A percentile compares a stretch with the other conserved stretches of the same genome.
These are phyloP conservation scores for Solanum hybrid DNA, from an alignment of 305 asterid species.

Conservation along the genomic window DNA sequence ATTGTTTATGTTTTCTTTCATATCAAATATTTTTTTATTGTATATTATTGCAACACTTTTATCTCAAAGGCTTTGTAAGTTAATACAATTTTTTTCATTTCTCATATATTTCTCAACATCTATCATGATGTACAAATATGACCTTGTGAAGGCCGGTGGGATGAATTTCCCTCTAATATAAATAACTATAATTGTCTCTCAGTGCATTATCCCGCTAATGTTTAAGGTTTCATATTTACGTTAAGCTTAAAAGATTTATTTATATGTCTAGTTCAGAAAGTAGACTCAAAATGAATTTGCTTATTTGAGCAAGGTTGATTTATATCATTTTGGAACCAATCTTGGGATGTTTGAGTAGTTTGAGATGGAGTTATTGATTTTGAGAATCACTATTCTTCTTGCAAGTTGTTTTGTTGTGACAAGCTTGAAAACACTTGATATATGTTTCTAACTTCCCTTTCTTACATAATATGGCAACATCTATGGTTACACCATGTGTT, in stretches of 20 bases:
- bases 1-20: neutral
- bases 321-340: neutral
- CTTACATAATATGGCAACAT: neutral
- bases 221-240: neutral
- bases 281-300: neutral
- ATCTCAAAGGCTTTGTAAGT: neutral
- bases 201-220: neutral
- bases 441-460: neutral
- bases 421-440: neutral
- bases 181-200: neutral
- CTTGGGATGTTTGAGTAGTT: neutral
- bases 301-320: neutral
- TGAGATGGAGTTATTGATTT: neutral
- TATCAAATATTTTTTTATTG: no score
- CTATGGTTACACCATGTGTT: neutral
- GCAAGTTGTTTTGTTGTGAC: neutral
- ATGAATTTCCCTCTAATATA: neutral
- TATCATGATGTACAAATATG: neutral
- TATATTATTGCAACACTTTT: neutral
- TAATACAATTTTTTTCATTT: no score
- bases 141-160: neutral
- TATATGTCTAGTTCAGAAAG: neutral
- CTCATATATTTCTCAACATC: neutral
- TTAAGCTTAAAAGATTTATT: neutral
- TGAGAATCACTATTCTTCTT: neutral